phyloP scores from a whole-genome alignment of 2,329 filamentous ascomycete species.

The Aspergillus carbonarius region DNA sequence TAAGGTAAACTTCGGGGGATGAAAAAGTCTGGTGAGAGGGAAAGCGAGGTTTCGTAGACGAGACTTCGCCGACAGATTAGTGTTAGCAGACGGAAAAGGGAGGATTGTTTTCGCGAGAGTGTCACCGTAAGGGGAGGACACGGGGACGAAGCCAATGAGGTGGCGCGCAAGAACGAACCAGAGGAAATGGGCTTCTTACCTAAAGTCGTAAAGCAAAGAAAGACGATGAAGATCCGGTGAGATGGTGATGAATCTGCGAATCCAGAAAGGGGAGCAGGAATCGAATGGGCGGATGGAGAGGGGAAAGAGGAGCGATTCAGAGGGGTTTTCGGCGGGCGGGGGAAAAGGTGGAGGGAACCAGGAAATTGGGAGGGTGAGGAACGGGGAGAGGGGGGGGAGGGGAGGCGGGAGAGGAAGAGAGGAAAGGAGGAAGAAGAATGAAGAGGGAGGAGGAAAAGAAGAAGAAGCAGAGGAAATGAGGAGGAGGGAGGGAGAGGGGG shows the following conservation, averaged over 20 bases:
- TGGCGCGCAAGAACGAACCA: background rate
- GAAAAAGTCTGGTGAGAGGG: background rate
- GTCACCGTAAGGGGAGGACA: constrained; percentile 1
- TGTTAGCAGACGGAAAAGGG: background rate
- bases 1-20: background rate
- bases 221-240: background rate
- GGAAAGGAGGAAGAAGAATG: constrained; percentile 23
- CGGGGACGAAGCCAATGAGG: background rate
- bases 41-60: background rate
- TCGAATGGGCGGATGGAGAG: constrained; percentile 14
- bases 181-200: background rate
- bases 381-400: constrained; percentile 11
- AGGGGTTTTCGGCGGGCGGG: constrained; percentile 33
- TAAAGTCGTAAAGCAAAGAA: background rate
- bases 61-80: background rate
- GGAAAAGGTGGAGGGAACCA: constrained; percentile 25
- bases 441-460: constrained; percentile 14
- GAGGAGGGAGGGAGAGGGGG: constrained; percentile 21
- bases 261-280: background rate
- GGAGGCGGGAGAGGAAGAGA: constrained; percentile 18
- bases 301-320: constrained; percentile 23
- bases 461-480: constrained; percentile 20
- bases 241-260: background rate
- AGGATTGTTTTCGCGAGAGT: constrained; percentile 2
- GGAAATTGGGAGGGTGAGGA: constrained; percentile 23